phyloP scores from a whole-genome alignment of 345 rosid genomes.

The Mercurialis annua region DNA sequence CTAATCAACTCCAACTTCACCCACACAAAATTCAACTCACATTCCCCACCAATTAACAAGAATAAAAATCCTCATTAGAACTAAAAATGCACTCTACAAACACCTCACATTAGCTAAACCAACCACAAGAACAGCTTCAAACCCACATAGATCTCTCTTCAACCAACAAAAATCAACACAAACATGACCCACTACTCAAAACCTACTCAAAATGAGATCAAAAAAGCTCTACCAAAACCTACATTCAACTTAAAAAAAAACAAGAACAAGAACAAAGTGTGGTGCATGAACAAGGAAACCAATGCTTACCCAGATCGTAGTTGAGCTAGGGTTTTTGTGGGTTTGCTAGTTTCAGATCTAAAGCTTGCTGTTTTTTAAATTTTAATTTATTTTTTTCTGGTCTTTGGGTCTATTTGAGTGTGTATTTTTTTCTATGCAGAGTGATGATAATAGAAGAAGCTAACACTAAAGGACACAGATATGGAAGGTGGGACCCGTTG shows the following conservation, averaged over 20 bases:
- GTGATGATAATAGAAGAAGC: conserved; percentile 15
- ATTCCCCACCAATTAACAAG: not conserved
- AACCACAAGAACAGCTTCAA: conserved; percentile 20
- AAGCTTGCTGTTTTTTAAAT: not conserved
- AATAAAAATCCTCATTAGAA: not conserved
- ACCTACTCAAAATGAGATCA: conserved; percentile 29
- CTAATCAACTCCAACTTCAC: not conserved
- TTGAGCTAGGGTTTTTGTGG: conserved; percentile 11
- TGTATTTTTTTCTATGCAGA: not conserved
- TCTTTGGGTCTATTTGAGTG: not conserved
- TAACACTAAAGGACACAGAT: conserved; percentile 21
- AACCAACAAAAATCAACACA: conserved; percentile 9
- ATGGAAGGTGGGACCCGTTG: conserved; percentile 24
- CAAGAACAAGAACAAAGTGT: conserved; percentile 3
- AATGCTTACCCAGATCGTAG: conserved; percentile 24
- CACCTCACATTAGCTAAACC: conserved; percentile 12
- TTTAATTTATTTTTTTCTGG: not conserved
- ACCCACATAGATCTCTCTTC: conserved; percentile 30
- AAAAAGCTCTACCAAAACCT: conserved; percentile 17
- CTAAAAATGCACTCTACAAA: conserved; percentile 15
- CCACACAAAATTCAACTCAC: not conserved
- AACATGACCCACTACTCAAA: conserved; percentile 20
- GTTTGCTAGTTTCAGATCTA: conserved; percentile 43
- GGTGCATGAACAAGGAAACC: not conserved
- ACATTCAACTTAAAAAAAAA: not conserved